Percentiles rank a stretch among this genome's conserved stretches.
Conservation (phyloP, 768 basidiomycete genomes). For the Trametes coccinea region DNA sequence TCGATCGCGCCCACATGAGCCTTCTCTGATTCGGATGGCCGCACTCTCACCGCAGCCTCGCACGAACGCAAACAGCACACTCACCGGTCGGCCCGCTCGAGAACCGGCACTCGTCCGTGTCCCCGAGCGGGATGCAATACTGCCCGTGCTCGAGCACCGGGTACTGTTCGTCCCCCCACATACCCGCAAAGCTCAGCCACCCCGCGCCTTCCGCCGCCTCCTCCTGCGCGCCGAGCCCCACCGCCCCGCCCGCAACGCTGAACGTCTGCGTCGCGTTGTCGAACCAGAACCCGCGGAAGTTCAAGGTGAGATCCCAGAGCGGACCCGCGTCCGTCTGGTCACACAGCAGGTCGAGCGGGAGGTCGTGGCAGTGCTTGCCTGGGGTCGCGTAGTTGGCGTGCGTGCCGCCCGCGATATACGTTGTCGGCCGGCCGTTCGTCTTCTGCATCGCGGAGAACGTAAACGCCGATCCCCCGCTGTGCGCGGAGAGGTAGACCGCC, state of each 20-base stretch:
- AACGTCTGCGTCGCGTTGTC: conserved; percentile 25
- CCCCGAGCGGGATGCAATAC: conserved; percentile 24
- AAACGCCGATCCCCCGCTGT: conserved; percentile 32
- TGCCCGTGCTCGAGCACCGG: conserved; percentile 26
- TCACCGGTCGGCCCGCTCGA: conserved; percentile 31
- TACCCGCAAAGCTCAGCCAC: conserved; percentile 29
- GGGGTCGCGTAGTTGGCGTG: conserved; percentile 34
- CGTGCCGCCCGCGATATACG: conserved; percentile 31
- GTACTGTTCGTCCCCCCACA: conserved; percentile 34
- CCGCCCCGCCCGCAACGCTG: conserved; percentile 23
- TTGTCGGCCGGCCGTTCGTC: conserved; percentile 26
- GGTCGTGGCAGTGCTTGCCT: conserved; percentile 28
- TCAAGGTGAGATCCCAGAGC: conserved; percentile 31
- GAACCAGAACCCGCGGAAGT: conserved; percentile 33
- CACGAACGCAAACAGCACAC: background rate
- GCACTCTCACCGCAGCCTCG: background rate
- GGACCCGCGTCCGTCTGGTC: conserved; percentile 31
- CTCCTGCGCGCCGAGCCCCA: conserved; percentile 12
- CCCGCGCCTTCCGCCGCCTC: conserved; percentile 26
- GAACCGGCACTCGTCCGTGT: conserved; percentile 25
- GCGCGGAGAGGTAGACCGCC: conserved; percentile 33
- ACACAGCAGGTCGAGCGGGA: conserved; percentile 26
- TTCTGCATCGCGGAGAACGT: conserved; percentile 26
- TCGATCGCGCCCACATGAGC: background rate
- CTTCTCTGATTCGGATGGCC: too few species aligned